Base-by-base conservation (phyloP, 225 moss, liverwort and hornwort genomes). In the Marchantia polymorpha region DNA sequence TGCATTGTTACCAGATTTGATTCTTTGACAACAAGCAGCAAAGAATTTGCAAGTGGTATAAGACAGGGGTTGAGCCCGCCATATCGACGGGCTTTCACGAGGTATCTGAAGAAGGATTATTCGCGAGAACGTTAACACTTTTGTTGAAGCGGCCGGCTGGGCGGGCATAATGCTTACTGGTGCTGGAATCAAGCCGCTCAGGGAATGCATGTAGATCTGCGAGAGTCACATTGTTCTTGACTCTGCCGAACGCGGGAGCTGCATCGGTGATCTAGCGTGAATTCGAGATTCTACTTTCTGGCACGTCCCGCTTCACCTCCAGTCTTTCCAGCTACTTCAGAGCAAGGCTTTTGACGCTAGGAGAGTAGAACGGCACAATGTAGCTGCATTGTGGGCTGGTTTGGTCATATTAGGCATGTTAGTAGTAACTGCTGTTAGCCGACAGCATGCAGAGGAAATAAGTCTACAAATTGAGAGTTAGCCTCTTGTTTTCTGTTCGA, bases 191-290 rank as follows among this genome's bases (percentile, higher is more conserved):
- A 53, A 2, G 26, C 7, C 26, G 12, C 26, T 4, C 25, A 56
- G 74, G 53, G 74, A 27, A 74, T n/a, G 55, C 0, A 10, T 15
- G 10, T 74, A 73, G 73, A 51, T 51, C 73, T 73, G 51, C 26
- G 74, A 23, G 0, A 26, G n/a, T 29, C 11, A 25, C 48, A 56
- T 10, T 29, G 52, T 14, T 15, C 27, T 0, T 54, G 55, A 31
- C 29, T 54, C 12, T 0, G 5, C 4, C 47, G 46, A 48, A 47
- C 20, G 29, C 0, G 25, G 0, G 49, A 71, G 60, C 19, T 60
- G 60, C n/a, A 47, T 25, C 74, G 27, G 16, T 51, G 73, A 31
- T 29, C 54, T 74, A 27, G 29, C n/a, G 55, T 12, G 14, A 4
- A 56, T 53, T 53, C 16, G 54, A 16, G 30, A 58, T 23, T 55